A percentile compares a stretch with the other conserved stretches of the same genome.
Evolutionary conservation across 2,329 filamentous ascomycete species (phyloP).

Genomic region (Pseudogymnoascus sp.): DNA sequence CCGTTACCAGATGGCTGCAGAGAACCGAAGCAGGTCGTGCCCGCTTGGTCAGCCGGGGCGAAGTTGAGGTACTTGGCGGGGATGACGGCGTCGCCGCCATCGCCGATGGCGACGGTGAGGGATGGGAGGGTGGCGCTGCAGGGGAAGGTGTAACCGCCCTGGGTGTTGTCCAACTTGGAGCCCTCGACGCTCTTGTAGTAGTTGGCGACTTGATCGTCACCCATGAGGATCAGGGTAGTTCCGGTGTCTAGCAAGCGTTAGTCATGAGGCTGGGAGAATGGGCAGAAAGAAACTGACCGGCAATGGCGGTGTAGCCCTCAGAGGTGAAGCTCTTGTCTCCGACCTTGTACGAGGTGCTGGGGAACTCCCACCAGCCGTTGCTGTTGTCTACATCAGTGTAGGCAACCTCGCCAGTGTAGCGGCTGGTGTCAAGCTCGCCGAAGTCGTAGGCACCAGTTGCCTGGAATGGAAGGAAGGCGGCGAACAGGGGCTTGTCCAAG

Average conservation of each 20-base stretch:
- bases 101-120: conserved; percentile 28
- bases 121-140: conserved; percentile 29
- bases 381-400: conserved; percentile 39
- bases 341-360: conserved; percentile 41
- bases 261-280: not conserved
- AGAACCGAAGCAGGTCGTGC: conserved; percentile 28
- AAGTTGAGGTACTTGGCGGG: conserved; percentile 31
- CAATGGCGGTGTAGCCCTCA: conserved; percentile 24
- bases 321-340: conserved; percentile 39
- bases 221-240: conserved; percentile 33
- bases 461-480: conserved; percentile 42
- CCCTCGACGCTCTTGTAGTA: conserved; percentile 31
- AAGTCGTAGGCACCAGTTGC: conserved; percentile 45
- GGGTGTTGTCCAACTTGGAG: conserved; percentile 20
- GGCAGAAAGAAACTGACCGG: conserved; percentile 5
- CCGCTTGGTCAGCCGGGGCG: conserved; percentile 12
- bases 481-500: conserved; percentile 40
- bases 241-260: conserved; percentile 29
- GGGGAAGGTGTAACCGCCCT: conserved; percentile 30
- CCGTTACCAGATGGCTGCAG: conserved; percentile 27
- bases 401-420: conserved; percentile 44
- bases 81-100: conserved; percentile 25
- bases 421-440: conserved; percentile 42
- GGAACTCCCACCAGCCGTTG: conserved; percentile 49
- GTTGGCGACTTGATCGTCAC: conserved; percentile 24